Base-by-base conservation (phyloP, 345 rosid genomes). In the Eucalyptus polyanthemos region DNA sequence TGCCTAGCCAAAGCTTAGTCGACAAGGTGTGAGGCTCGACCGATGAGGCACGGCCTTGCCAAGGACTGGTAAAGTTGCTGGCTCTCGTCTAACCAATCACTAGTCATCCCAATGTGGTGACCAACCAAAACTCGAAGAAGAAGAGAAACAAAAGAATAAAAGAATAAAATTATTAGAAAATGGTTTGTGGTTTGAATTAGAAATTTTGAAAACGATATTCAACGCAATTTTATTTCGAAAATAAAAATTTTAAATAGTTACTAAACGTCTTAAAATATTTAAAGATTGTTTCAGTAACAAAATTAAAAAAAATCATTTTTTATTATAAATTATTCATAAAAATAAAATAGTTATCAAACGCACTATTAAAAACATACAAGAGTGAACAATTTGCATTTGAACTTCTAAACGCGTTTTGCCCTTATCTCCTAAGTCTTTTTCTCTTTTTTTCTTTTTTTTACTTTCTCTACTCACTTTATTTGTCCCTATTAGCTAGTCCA, bases 231-330 rank as follows among this genome's bases (percentile, higher is more conserved):
- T 8, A 21, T 19, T 53, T 53, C 0, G 2, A 53, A 0, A 53
- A 21, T 21, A 21, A 0, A 53, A 19, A 21, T 21, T 53, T 53
- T 21, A 0, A 0, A 53, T 4, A 53, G 2, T 53, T 53, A 19
- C 0, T 0, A 7, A 53, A 19, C 1, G 0, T 0, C 0, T 17
- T 3, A 51, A 51, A 51, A 51, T 17, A 0, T 0, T 6, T 17
- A 51, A 1, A 51, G 2, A 53, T 19, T 19, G 9, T 53, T 53
- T 1, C 0, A 0, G 21, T 16, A 51, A 51, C 0, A 3, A 0
- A 15, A 50, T 50, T n/a, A 17, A 51, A 53, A 53, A 53, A 1
- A 7, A 19, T 3, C 0, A 8, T 19, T 53, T 53, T 5, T 19
- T 1, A 8, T 53, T 0, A 53, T 3, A 1, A 53, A 19, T 53